Evolutionary conservation across 108 stramenopile species (phyloP).

Genomic region (Nitzschia sp.): DNA sequence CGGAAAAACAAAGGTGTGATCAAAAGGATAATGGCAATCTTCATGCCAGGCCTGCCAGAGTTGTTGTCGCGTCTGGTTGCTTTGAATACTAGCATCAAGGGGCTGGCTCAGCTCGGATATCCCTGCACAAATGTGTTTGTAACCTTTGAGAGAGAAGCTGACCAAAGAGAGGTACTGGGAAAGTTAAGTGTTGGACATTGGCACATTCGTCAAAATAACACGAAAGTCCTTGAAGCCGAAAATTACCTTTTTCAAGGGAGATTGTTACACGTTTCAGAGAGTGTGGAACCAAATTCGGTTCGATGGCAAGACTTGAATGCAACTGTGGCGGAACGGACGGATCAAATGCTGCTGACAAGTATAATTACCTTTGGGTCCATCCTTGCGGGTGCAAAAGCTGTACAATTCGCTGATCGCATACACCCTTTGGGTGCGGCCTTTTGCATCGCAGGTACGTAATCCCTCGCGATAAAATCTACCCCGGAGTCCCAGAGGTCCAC

Average conservation of each 20-base stretch:
- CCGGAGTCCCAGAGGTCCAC: neutral
- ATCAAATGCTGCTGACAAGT: constrained; percentile 55
- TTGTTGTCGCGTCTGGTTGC: constrained; percentile 41
- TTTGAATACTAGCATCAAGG: constrained; percentile 71
- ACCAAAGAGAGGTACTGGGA: constrained; percentile 71
- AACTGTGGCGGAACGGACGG: constrained; percentile 34
- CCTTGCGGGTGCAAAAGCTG: constrained; percentile 3
- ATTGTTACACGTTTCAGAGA: constrained; percentile 62
- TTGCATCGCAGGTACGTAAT: constrained; percentile 15
- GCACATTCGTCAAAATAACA: constrained; percentile 30
- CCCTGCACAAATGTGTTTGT: constrained; percentile 80
- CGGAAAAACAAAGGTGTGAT: constrained; percentile 40
- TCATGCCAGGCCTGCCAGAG: constrained; percentile 63
- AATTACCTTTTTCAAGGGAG: constrained; percentile 40
- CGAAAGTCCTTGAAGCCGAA: constrained; percentile 10
- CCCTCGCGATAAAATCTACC: neutral
- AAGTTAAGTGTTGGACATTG: constrained; percentile 61
- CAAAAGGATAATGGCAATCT: constrained; percentile 31
- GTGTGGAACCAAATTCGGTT: constrained; percentile 76
- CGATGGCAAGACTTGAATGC: constrained; percentile 85
- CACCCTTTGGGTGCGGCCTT: constrained; percentile 17
- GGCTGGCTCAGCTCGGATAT: constrained; percentile 74
- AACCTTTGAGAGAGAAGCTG: constrained; percentile 84
- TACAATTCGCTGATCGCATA: constrained; percentile 1
- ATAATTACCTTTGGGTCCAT: constrained; percentile 14